Conservation (phyloP, 1,284 basidiomycete genomes). For the Austroboletus novae-zelandiae region DNA sequence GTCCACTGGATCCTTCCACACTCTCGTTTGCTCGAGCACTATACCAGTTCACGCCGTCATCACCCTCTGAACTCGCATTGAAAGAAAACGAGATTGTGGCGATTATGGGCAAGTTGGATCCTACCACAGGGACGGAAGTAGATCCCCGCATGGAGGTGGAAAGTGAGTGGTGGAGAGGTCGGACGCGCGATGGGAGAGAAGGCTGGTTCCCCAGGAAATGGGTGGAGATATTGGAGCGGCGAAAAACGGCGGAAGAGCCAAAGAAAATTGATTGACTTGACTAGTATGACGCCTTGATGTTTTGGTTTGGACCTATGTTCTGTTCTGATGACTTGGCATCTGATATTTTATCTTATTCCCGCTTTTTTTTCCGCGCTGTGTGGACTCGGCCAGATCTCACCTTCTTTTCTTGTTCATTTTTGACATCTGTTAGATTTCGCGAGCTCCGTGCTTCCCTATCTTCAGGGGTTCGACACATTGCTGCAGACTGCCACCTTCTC, state of each 20-base stretch:
- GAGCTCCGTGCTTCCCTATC: too few relatives aligned
- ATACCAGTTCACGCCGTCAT: conserved; percentile 47
- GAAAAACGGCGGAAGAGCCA: conserved; percentile 26
- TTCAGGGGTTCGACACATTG: too few relatives aligned
- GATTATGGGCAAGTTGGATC: conserved; percentile 84
- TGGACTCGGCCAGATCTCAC: too few relatives aligned
- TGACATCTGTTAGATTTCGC: too few relatives aligned
- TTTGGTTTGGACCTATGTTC: background rate
- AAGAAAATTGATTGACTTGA: conserved; percentile 38
- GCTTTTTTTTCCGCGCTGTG: too few relatives aligned
- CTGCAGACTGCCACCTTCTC: too few relatives aligned
- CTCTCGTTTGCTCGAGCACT: conserved; percentile 14
- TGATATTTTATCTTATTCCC: background rate
- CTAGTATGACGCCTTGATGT: conserved; percentile 20
- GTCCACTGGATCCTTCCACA: conserved; percentile 67
- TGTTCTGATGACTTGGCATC: background rate
- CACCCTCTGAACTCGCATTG: conserved; percentile 77
- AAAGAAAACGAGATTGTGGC: conserved; percentile 38
- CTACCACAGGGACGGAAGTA: conserved; percentile 63
- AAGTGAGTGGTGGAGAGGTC: conserved; percentile 9
- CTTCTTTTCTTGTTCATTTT: too few relatives aligned
- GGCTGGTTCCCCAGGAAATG: conserved; percentile 97
- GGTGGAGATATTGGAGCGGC: conserved; percentile 71
- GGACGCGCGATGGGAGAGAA: conserved; percentile 84
- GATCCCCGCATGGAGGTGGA: conserved; percentile 52